Conservation (phyloP, 2,329 filamentous ascomycete species). For the Botrytis cinerea region DNA sequence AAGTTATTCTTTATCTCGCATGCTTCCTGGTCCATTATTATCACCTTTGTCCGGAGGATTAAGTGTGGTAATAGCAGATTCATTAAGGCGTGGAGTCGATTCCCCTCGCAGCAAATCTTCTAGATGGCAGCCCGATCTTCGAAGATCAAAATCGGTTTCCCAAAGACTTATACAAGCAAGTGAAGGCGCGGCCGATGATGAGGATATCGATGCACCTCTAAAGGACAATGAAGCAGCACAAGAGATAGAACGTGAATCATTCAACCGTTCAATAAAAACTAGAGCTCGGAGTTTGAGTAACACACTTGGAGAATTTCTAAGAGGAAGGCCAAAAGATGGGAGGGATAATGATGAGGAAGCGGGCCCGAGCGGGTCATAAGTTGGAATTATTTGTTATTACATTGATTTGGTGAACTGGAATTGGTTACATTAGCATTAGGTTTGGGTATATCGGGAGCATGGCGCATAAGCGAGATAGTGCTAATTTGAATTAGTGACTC, state of each 20-base stretch:
- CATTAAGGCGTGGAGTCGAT: conserved; percentile 58
- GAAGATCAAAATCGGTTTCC: conserved; percentile 37
- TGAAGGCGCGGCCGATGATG: conserved; percentile 30
- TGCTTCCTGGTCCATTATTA: conserved; percentile 60
- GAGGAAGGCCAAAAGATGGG: conserved; percentile 30
- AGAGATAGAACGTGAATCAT: conserved; percentile 30
- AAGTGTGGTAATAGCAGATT: conserved; percentile 64
- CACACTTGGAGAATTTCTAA: conserved; percentile 38
- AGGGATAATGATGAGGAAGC: conserved; percentile 33
- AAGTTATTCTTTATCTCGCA: conserved; percentile 51
- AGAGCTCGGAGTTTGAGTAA: conserved; percentile 40
- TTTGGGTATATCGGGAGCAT: conserved; percentile 18
- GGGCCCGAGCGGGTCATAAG: conserved; percentile 36
- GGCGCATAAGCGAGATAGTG: conserved; percentile 9
- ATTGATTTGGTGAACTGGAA: conserved; percentile 15
- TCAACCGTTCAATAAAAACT: conserved; percentile 31
- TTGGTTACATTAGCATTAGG: conserved; percentile 17
- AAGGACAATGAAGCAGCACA: conserved; percentile 18
- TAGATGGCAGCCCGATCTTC: conserved; percentile 37
- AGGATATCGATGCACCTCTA: conserved; percentile 26
- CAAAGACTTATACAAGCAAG: conserved; percentile 31
- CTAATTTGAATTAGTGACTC: neutral
- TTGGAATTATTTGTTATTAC: conserved; percentile 10
- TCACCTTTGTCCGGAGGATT: conserved; percentile 61
- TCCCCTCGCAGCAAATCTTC: conserved; percentile 42